These are phyloP conservation scores for Pachysandra terminalis DNA, from an alignment of 164 flowering plant species.

Conservation along the genomic window DNA sequence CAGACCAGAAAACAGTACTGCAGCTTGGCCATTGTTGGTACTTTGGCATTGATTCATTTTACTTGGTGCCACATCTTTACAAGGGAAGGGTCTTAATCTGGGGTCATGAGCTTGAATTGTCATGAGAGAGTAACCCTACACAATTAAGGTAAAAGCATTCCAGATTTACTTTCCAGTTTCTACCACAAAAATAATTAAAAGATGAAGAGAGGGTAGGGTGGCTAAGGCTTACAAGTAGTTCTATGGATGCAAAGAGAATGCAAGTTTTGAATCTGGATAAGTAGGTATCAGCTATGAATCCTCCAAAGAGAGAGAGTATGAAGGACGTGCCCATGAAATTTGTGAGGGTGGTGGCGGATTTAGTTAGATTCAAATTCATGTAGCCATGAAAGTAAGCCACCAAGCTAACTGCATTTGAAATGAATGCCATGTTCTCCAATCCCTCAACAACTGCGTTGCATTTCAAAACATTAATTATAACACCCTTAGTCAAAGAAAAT, in stretches of 20 bases:
- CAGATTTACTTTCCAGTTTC: too few relatives aligned
- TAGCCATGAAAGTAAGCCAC: slow-evolving; percentile 39
- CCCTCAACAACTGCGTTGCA: slow-evolving; percentile 41
- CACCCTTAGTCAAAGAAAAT: too few relatives aligned
- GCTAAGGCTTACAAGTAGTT: slow-evolving; percentile 40
- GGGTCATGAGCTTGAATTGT: slow-evolving; percentile 64
- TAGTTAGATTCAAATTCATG: slow-evolving; percentile 54
- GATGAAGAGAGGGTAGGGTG: too few relatives aligned
- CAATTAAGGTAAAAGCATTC: slow-evolving; percentile 8
- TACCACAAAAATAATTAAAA: too few relatives aligned
- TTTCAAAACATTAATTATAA: too few relatives aligned
- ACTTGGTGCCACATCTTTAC: slow-evolving; percentile 27
- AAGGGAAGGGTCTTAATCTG: slow-evolving; percentile 51
- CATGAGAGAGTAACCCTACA: slow-evolving; percentile 50
- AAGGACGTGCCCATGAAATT: slow-evolving; percentile 79
- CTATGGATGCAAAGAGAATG: slow-evolving; percentile 40
- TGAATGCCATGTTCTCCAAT: slow-evolving; percentile 59
- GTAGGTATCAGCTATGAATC: slow-evolving; percentile 65
- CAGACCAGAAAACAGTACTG: slow-evolving; percentile 46
- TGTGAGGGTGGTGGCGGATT: slow-evolving; percentile 58
- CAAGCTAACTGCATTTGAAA: slow-evolving; percentile 71
- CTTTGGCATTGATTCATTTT: slow-evolving; percentile 32
- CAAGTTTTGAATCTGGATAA: slow-evolving; percentile 46
- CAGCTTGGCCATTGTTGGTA: slow-evolving; percentile 38
- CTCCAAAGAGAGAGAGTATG: slow-evolving; percentile 69